Evolutionary conservation across 345 rosid genomes (phyloP), one percentile per base, ranked within the genome.

Genomic region (Camelina laxa): DNA sequence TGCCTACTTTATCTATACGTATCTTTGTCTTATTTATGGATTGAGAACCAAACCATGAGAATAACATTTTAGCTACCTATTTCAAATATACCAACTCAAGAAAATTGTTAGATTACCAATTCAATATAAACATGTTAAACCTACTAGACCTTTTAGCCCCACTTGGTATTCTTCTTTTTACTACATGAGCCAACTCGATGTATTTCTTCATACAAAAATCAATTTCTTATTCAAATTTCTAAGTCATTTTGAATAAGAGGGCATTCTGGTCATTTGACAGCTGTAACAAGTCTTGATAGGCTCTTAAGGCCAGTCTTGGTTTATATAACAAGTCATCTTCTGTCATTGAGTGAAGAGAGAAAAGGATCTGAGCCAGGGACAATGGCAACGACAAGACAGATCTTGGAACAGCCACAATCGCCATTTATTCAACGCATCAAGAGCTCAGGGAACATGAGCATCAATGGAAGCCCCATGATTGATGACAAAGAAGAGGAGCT

Each of bases 401-500:
- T 72, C 45, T 69, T 77, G 74, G 86, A 87, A 49, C 81, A 73
- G 16, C 81, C 77, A 33, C 87, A 88, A 33, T 80, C 83, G 2
- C 75, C 84, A 20, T 81, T 83, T 65, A 77, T 84, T 65, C 91
- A 84, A 45, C 81, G 76, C 31, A 73, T 81, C 71, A 87, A 81
- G 86, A 84, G 82, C 80, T 72, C 87, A 0, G 85, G 86, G 10
- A 63, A 74, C 9, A 63, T 77, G 44, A 80, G 72, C 38, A n/a
- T 60, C 74, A 68, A 72, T 55, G 88, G 81, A 6, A 85, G 86
- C 47, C 88, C 89, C 0, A 12, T 54, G 50, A 80, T 62, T 57
- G 95, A 87, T 24, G 97, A 91, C 19, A 84, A 73, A 53, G 87
- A 88, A 12, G 93, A 94, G 15, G 97, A 94, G 75, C 76, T 88